Conservation (phyloP, 306 rosid genomes). For the Parietaria judaica region DNA sequence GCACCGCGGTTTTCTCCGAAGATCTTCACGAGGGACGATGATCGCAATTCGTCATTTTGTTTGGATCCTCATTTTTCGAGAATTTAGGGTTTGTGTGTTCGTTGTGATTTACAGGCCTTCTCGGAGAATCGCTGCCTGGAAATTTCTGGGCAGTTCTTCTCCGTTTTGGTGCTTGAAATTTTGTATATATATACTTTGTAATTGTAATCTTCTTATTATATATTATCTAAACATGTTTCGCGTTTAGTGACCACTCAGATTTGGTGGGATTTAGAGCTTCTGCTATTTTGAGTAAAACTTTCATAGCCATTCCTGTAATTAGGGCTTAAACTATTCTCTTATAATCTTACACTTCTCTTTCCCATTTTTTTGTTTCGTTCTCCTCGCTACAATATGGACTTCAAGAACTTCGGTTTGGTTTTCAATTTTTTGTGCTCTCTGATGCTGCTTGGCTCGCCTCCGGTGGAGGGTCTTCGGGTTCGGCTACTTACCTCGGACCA, state of each 20-base stretch:
- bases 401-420: slow-evolving; percentile 8
- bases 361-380: neutral
- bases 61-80: slow-evolving; percentile 17
- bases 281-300: neutral
- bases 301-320: neutral
- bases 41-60: slow-evolving; percentile 17
- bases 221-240: neutral
- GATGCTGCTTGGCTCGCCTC: slow-evolving; percentile 2
- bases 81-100: slow-evolving; percentile 14
- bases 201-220: neutral
- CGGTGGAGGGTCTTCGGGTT: neutral
- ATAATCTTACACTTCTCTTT: slow-evolving; percentile 10
- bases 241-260: neutral
- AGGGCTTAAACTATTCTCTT: neutral
- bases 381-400: slow-evolving; percentile 11
- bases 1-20: slow-evolving; percentile 85
- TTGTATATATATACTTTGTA: slow-evolving; percentile 35
- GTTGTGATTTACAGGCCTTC: slow-evolving; percentile 21
- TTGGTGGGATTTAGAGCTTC: neutral
- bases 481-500: neutral
- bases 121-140: slow-evolving; percentile 19
- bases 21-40: slow-evolving; percentile 98
- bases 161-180: slow-evolving; percentile 31
- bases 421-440: slow-evolving; percentile 2
- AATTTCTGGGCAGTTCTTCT: slow-evolving; percentile 28